Conservation (phyloP, 2,329 filamentous ascomycete species). For the Trichoderma aggressivum region DNA sequence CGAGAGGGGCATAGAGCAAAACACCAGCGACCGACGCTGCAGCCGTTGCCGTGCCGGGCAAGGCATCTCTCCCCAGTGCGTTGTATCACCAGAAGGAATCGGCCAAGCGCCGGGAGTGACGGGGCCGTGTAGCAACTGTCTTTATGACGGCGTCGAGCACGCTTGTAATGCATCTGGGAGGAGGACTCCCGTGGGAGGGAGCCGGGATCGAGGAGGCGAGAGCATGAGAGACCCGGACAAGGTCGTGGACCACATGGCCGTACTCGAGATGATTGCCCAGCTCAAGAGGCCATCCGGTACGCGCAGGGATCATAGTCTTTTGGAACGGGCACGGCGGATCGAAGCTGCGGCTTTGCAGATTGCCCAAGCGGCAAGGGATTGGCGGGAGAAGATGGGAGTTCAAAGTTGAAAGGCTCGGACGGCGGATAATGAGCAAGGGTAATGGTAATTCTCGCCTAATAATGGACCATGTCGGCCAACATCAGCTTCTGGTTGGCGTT, state of each 20-base stretch:
- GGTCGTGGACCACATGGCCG: slow-evolving; percentile 28
- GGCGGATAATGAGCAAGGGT: background rate
- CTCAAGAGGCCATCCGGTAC: slow-evolving; percentile 23
- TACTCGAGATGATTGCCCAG: slow-evolving; percentile 28
- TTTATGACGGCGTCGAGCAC: slow-evolving; percentile 22
- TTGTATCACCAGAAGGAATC: slow-evolving; percentile 22
- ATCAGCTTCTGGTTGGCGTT: slow-evolving; percentile 14
- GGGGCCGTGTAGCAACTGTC: slow-evolving; percentile 27
- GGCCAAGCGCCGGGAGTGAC: slow-evolving; percentile 17
- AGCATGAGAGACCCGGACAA: slow-evolving; percentile 22
- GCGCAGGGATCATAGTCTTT: slow-evolving; percentile 23
- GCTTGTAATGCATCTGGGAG: slow-evolving; percentile 16
- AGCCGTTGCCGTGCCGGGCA: slow-evolving; percentile 24
- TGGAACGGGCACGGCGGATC: slow-evolving; percentile 25
- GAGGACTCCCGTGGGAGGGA: slow-evolving; percentile 18
- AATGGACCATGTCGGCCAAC: background rate
- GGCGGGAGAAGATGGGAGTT: slow-evolving; percentile 25
- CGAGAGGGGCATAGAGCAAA: slow-evolving; percentile 25
- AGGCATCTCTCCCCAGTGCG: slow-evolving; percentile 26
- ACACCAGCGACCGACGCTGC: slow-evolving; percentile 22
- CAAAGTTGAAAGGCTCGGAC: slow-evolving; percentile 6
- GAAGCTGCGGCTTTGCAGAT: slow-evolving; percentile 27
- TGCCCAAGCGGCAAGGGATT: slow-evolving; percentile 27
- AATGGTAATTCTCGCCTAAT: slow-evolving; percentile 11
- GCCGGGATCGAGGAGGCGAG: slow-evolving; percentile 16